Evolutionary conservation across 805 yeast genomes (phyloP).

Genomic region (Geotrichum ghanense): DNA sequence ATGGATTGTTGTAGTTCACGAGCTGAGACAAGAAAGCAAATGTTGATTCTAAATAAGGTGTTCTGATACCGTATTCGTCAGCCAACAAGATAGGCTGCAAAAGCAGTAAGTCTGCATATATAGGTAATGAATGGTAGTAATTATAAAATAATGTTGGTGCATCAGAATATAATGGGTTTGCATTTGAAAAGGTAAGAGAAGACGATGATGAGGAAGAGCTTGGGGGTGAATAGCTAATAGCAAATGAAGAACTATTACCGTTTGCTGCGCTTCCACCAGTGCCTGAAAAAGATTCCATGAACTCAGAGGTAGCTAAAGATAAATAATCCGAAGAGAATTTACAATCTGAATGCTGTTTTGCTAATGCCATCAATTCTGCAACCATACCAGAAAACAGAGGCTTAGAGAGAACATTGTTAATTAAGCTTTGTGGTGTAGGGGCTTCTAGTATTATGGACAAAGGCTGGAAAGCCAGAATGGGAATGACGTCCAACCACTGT

Average conservation of each 20-base stretch:
- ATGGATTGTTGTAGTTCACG: constrained; percentile 8
- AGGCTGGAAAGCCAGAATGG: constrained; percentile 69
- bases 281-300: not conserved
- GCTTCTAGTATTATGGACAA: constrained; percentile 63
- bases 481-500: constrained; percentile 80
- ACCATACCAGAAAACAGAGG: constrained; percentile 76
- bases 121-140: constrained; percentile 42
- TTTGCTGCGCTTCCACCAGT: not conserved
- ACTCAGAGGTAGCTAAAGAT: not conserved
- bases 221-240: not conserved
- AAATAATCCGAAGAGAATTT: not conserved
- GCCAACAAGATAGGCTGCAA: constrained; percentile 82
- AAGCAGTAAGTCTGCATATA: constrained; percentile 64
- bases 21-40: constrained; percentile 44
- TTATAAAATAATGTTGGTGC: constrained; percentile 57
- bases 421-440: constrained; percentile 46
- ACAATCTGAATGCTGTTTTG: constrained; percentile 31
- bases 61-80: constrained; percentile 76
- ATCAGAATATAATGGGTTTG: constrained; percentile 24
- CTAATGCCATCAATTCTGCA: constrained; percentile 57
- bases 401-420: constrained; percentile 64
- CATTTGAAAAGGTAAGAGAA: not conserved
- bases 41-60: constrained; percentile 82
- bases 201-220: not conserved
- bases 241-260: not conserved